Evolutionary conservation across 2,329 filamentous ascomycete genomes (phyloP).

Genomic region (Lecanoromycetidae sp.): DNA sequence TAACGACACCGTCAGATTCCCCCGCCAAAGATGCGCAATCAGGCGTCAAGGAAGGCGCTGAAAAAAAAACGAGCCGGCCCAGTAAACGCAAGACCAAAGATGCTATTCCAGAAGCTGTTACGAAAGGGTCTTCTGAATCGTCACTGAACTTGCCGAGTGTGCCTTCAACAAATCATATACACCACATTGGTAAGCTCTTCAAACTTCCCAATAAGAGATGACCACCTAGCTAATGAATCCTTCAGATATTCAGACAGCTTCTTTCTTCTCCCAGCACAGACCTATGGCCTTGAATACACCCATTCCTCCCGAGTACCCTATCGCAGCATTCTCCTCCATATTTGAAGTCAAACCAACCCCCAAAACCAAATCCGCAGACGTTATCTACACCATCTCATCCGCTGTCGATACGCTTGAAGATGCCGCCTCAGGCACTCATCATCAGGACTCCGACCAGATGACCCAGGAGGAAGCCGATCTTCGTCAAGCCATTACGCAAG

Average conservation of each 20-base stretch:
- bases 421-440: slow-evolving; percentile 23
- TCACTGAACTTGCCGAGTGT: slow-evolving; percentile 37
- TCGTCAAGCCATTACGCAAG: slow-evolving; percentile 23
- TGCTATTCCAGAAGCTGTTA: slow-evolving; percentile 18
- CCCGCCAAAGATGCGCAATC: slow-evolving; percentile 10
- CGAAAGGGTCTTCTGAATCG: slow-evolving; percentile 27
- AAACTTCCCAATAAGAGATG: not conserved
- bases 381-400: slow-evolving; percentile 53
- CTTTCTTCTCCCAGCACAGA: slow-evolving; percentile 91
- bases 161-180: slow-evolving; percentile 37
- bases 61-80: slow-evolving; percentile 16
- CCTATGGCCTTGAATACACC: slow-evolving; percentile 80
- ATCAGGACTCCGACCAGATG: slow-evolving; percentile 21
- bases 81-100: slow-evolving; percentile 23
- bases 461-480: slow-evolving; percentile 26
- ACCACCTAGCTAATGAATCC: not conserved
- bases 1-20: slow-evolving; percentile 11
- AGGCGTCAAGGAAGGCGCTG: not conserved
- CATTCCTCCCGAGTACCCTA: slow-evolving; percentile 59
- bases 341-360: slow-evolving; percentile 49
- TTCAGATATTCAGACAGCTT: slow-evolving; percentile 72
- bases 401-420: slow-evolving; percentile 34
- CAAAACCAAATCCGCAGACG: slow-evolving; percentile 36
- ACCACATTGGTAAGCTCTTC: slow-evolving; percentile 34
- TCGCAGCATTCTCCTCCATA: slow-evolving; percentile 71